Conservation (phyloP, 2,329 filamentous ascomycete species). For the Raffaelea arxii region DNA sequence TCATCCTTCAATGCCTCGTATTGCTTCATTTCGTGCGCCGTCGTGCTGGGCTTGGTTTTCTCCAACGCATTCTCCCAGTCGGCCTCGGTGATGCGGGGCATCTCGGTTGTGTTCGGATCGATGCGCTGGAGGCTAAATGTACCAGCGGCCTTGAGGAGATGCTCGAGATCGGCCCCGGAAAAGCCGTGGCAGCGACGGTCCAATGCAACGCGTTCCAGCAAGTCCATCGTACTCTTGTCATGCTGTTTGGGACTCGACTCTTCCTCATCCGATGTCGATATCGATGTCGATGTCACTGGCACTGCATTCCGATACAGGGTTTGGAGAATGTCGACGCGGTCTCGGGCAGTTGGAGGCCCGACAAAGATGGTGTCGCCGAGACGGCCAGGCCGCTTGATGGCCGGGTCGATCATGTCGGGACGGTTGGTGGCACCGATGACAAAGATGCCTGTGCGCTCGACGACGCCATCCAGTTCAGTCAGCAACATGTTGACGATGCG, state of each 20-base stretch:
- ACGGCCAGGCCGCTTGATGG: slow-evolving; percentile 85
- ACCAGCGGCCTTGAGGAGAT: slow-evolving; percentile 33
- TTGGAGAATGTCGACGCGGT: slow-evolving; percentile 76
- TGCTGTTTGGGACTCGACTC: too few species aligned
- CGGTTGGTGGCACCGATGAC: slow-evolving; percentile 92
- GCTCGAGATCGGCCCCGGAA: slow-evolving; percentile 57
- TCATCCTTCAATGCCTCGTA: too few species aligned
- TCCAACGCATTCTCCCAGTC: slow-evolving; percentile 46
- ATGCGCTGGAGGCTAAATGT: slow-evolving; percentile 25
- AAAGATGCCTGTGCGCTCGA: slow-evolving; percentile 74
- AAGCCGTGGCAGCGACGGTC: slow-evolving; percentile 64
- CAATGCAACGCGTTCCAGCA: slow-evolving; percentile 54
- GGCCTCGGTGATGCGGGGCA: slow-evolving; percentile 23
- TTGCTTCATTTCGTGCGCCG: too few species aligned
- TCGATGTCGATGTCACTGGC: slow-evolving; percentile 13
- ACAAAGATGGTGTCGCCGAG: slow-evolving; percentile 75
- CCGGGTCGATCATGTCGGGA: slow-evolving; percentile 92
- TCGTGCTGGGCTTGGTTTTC: too few species aligned
- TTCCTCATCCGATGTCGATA: background rate
- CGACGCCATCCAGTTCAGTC: slow-evolving; percentile 84
- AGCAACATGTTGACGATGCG: slow-evolving; percentile 92
- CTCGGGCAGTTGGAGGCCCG: slow-evolving; percentile 64
- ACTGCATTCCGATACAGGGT: slow-evolving; percentile 51
- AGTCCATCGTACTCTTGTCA: slow-evolving; percentile 30
- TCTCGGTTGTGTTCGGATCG: slow-evolving; percentile 11